Evolutionary conservation across 352 stramenopile genomes (phyloP).

Genomic region (Phytopythium aichiense): DNA sequence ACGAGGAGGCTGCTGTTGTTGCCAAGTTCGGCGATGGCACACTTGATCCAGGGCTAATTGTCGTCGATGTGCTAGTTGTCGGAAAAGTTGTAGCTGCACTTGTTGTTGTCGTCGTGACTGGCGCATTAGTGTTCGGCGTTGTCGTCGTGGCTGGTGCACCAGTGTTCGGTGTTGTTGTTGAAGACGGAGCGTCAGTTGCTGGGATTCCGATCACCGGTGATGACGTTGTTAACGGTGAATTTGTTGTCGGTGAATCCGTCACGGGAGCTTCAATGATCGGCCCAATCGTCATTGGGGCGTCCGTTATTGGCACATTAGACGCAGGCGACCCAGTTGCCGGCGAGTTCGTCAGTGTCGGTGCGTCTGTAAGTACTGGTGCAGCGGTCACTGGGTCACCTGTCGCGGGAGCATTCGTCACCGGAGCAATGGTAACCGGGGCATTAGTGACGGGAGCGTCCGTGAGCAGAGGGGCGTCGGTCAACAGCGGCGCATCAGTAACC

Average conservation of each 20-base stretch:
- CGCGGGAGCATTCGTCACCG: background rate
- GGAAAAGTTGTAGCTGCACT: conserved; percentile 6
- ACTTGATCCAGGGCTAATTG: conserved; percentile 6
- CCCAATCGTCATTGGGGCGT: background rate
- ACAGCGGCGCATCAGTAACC: background rate
- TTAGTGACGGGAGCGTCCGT: background rate
- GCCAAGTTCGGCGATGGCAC: background rate
- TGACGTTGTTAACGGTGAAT: background rate
- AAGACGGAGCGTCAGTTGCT: background rate
- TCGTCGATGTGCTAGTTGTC: conserved; percentile 7
- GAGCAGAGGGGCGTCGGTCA: background rate
- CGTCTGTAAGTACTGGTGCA: background rate
- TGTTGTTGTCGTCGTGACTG: conserved; percentile 9
- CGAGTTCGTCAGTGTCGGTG: too few species aligned
- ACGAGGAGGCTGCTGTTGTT: background rate
- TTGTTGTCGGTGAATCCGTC: background rate
- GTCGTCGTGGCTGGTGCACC: background rate
- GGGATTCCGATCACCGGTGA: background rate
- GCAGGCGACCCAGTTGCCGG: background rate
- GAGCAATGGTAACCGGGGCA: background rate
- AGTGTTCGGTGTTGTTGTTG: background rate
- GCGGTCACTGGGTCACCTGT: background rate
- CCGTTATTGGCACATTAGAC: background rate
- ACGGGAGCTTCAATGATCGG: background rate
- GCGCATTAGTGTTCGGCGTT: background rate